Base-by-base conservation (phyloP, 2,329 filamentous ascomycete genomes). In the Aspergillus costaricaensis region DNA sequence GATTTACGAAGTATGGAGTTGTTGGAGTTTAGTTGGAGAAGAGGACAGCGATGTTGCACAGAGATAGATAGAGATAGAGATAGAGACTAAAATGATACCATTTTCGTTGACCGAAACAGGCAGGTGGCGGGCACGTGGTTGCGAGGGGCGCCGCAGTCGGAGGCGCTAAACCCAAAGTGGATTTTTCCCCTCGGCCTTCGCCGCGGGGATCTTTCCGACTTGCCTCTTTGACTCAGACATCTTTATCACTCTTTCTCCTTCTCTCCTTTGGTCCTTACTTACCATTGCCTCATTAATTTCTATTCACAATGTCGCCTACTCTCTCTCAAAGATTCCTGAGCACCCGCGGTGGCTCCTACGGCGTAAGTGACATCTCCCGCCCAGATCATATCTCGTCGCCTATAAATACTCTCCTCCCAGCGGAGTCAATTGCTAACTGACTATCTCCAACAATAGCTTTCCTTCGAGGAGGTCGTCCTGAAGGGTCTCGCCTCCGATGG, bases 391-490 rank as follows among this genome's bases (percentile, higher is more conserved):
- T 2, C 5, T 47, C 17, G 23, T 39, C 54, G 14, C 44, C 21
- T 2, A 14, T 4, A 30, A 12, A 19, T 43, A n/a, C 15, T 4
- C 8, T 19, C 43, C 6, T n/a, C 5, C 19, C 4, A 23, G 9
- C 5, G 5, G 12, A 55, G 32, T 39, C 49, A 32, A 52, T 61
- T 12, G 59, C 62, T 68, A 52, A 67, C 51, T n/a, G 25, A 41
- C 8, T 32, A 12, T 19, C n/a, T 5, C 12, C 32, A 9, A 62
- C 0, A 44, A 32, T 59, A 76, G 74, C 70, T 96, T 68, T 93
- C 91, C 55, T 96, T 97, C 76, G 93, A 97, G 78, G 88, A 92
- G 57, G 92, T 92, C 50, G 92, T 96, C 43, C 83, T 96, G 66
- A 96, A 96, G 77, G 92, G 92, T 48, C 87, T 96, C 59, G 92